Evolutionary conservation across 345 rosid species (phyloP).

Genomic region (Physaria fendleri): DNA sequence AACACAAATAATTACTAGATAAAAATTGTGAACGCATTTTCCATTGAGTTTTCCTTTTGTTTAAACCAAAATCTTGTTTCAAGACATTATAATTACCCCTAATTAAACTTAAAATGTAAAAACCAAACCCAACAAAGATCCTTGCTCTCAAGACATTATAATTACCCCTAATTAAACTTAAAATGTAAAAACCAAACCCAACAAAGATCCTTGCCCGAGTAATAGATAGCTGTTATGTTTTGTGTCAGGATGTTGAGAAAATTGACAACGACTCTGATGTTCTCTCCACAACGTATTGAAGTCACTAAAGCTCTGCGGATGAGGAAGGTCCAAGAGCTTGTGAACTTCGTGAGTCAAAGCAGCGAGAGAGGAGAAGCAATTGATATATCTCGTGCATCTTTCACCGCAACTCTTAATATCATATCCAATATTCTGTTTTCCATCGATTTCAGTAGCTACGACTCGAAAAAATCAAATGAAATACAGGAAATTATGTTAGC

Average conservation of each 20-base stretch:
- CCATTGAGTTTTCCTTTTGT: background rate
- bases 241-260: slow-evolving; percentile 12
- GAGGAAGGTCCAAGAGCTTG: slow-evolving; percentile 15
- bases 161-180: background rate
- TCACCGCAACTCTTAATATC: slow-evolving; percentile 12
- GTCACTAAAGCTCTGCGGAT: slow-evolving; percentile 1
- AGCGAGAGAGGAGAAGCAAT: slow-evolving; percentile 12
- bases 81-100: too few relatives aligned
- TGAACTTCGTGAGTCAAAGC: slow-evolving; percentile 7
- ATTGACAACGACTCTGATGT: background rate
- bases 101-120: background rate
- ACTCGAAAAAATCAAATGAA: background rate
- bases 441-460: slow-evolving; percentile 10
- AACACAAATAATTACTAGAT: background rate
- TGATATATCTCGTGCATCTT: slow-evolving; percentile 19
- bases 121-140: background rate
- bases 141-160: too few relatives aligned
- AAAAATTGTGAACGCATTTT: background rate
- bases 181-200: background rate
- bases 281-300: slow-evolving; percentile 15
- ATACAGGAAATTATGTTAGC: slow-evolving; percentile 9
- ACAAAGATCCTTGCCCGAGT: background rate
- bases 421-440: slow-evolving; percentile 21
- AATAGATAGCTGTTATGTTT: background rate
- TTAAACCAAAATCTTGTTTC: background rate